phyloP scores from a whole-genome alignment of 352 stramenopile species.

The Phytophthora palmivora region DNA sequence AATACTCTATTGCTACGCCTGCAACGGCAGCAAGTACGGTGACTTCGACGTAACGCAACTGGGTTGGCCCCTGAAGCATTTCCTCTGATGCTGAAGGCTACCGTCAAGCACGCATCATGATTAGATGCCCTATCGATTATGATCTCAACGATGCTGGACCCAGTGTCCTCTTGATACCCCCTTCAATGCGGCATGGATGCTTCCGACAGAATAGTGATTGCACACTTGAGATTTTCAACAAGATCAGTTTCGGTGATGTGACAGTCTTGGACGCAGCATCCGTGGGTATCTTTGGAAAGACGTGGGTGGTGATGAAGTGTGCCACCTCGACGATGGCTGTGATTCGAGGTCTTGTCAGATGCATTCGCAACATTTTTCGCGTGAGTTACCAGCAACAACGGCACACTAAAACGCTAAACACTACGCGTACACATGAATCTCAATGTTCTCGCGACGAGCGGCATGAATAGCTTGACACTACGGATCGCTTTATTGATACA shows the following conservation, averaged over 20 bases:
- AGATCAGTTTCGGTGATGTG: slow-evolving; percentile 40
- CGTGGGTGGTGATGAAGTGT: slow-evolving; percentile 15
- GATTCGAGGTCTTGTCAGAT: slow-evolving; percentile 23
- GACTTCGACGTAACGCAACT: slow-evolving; percentile 32
- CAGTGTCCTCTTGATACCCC: slow-evolving; percentile 58
- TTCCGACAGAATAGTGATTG: slow-evolving; percentile 47
- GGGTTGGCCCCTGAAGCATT: slow-evolving; percentile 39
- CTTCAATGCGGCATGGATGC: slow-evolving; percentile 57
- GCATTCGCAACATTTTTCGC: slow-evolving; percentile 37
- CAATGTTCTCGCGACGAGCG: slow-evolving; percentile 36
- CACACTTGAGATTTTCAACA: slow-evolving; percentile 44
- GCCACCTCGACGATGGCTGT: slow-evolving; percentile 21
- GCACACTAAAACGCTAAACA: slow-evolving; percentile 33
- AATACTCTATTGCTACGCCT: slow-evolving; percentile 17
- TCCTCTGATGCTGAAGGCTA: slow-evolving; percentile 23
- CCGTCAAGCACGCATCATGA: slow-evolving; percentile 38
- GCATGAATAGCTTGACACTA: slow-evolving; percentile 42
- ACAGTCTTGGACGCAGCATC: slow-evolving; percentile 41
- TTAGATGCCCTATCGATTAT: slow-evolving; percentile 41
- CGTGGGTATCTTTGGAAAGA: slow-evolving; percentile 42
- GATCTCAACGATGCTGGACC: slow-evolving; percentile 52
- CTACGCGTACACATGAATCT: slow-evolving; percentile 47
- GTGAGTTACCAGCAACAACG: slow-evolving; percentile 32
- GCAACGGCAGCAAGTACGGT: slow-evolving; percentile 9
- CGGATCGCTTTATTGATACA: slow-evolving; percentile 50